A percentile compares a stretch with the other conserved stretches of the same genome.
Evolutionary conservation across 202 grass and related monocot genomes (phyloP).

Genomic region (Hordeum pubiflorum): DNA sequence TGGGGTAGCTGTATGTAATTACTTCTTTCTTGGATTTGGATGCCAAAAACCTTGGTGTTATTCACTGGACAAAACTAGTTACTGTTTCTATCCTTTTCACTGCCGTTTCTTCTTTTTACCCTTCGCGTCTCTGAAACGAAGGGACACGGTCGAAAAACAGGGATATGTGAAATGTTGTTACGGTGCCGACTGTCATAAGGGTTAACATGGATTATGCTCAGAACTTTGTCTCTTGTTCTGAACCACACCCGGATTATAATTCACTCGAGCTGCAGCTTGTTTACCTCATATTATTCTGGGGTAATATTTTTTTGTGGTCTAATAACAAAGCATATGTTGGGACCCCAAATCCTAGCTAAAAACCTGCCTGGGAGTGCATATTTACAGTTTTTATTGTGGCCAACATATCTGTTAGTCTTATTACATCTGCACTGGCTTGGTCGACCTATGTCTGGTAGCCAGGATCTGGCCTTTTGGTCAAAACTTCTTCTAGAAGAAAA

Average conservation of each 20-base stretch:
- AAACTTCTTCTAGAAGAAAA: neutral
- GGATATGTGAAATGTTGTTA: neutral
- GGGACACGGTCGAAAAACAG: neutral
- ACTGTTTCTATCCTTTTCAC: neutral
- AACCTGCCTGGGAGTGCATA: neutral
- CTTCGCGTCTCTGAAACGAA: neutral
- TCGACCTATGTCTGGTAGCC: neutral
- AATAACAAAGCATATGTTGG: neutral
- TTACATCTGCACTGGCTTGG: neutral
- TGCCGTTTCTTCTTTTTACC: neutral
- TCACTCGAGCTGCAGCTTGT: neutral
- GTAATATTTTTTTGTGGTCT: neutral
- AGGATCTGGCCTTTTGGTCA: neutral
- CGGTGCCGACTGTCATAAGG: neutral
- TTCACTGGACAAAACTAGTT: neutral
- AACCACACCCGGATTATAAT: too few species aligned
- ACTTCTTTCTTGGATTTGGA: neutral
- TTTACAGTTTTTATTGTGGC: neutral
- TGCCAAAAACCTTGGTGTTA: neutral
- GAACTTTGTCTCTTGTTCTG: neutral
- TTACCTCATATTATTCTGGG: neutral
- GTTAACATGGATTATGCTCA: neutral
- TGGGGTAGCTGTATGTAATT: neutral
- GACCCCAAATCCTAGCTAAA: neutral
- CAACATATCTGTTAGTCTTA: neutral